phyloP scores from a whole-genome alignment of 2,329 filamentous ascomycete genomes.

The Stagonosporopsis rhizophila region DNA sequence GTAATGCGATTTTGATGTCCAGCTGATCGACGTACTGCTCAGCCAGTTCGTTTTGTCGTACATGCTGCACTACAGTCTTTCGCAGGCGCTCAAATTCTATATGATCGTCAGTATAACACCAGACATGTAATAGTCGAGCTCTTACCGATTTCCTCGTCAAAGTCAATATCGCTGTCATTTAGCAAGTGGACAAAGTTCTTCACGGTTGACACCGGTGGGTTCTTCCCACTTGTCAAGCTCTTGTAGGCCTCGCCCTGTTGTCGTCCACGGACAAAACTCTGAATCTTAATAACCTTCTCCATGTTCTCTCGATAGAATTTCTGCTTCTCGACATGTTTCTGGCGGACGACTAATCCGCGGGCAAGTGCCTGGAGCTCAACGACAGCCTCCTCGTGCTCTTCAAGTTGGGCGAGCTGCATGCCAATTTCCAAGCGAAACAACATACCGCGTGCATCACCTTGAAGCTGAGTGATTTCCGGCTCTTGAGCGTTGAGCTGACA shows the following conservation, averaged over 20 bases:
- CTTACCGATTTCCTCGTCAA: constrained; percentile 85
- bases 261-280: constrained; percentile 93
- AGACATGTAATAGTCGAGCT: not conserved
- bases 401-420: constrained; percentile 75
- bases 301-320: constrained; percentile 94
- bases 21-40: constrained; percentile 98
- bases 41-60: constrained; percentile 93
- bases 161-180: constrained; percentile 98
- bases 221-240: constrained; percentile 93
- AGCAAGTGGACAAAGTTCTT: constrained; percentile 98
- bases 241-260: constrained; percentile 98
- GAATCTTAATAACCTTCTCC: constrained; percentile 98
- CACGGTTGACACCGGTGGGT: constrained; percentile 93
- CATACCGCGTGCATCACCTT: constrained; percentile 80
- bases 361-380: constrained; percentile 76
- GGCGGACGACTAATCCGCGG: constrained; percentile 76
- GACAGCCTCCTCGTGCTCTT: constrained; percentile 81
- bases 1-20: constrained; percentile 96
- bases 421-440: constrained; percentile 77
- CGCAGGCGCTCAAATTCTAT: constrained; percentile 88
- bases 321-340: constrained; percentile 81
- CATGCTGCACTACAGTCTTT: constrained; percentile 96
- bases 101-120: constrained; percentile 24
- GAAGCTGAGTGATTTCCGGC: constrained; percentile 71
- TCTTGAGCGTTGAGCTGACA: constrained; percentile 74